phyloP scores from a whole-genome alignment of 768 basidiomycete species.

The Macrocybe gigantea region DNA sequence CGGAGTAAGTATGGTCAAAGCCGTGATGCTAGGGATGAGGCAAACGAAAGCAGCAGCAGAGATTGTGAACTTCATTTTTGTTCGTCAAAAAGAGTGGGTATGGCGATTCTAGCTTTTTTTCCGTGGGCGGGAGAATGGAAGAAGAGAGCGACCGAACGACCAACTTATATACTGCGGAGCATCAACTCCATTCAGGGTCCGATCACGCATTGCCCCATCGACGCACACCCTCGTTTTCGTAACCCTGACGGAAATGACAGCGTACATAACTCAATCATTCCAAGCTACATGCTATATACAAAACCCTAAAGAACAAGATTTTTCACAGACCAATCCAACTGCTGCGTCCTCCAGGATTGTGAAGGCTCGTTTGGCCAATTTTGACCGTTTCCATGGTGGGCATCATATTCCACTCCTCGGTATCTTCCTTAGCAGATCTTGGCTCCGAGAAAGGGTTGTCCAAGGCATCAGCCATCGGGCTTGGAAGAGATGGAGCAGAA shows the following conservation, averaged over 20 bases:
- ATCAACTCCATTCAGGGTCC: constrained; percentile 12
- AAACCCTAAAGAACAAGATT: neutral
- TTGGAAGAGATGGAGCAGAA: constrained; percentile 33
- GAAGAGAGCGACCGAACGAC: neutral
- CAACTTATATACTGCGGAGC: constrained; percentile 11
- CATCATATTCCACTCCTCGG: constrained; percentile 21
- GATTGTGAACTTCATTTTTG: constrained; percentile 33
- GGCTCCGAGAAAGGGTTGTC: constrained; percentile 12
- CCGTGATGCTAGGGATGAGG: constrained; percentile 29
- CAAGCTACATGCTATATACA: neutral
- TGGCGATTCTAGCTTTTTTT: constrained; percentile 3
- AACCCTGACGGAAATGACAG: neutral
- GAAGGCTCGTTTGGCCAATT: constrained; percentile 90
- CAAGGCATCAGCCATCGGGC: constrained; percentile 54
- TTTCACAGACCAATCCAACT: constrained; percentile 84
- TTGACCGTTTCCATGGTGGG: constrained; percentile 48
- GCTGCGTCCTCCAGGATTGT: constrained; percentile 85
- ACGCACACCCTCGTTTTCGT: neutral
- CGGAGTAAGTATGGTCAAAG: constrained; percentile 65
- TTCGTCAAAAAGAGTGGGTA: constrained; percentile 2
- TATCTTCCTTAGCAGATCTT: constrained; percentile 9
- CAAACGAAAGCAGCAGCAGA: constrained; percentile 28
- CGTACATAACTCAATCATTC: neutral
- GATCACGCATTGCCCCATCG: neutral
- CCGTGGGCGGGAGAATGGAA: constrained; percentile 5